These are phyloP conservation scores for Cutaneotrichosporon cavernicola DNA, from an alignment of 1,284 basidiomycete genomes.

Conservation along the genomic window DNA sequence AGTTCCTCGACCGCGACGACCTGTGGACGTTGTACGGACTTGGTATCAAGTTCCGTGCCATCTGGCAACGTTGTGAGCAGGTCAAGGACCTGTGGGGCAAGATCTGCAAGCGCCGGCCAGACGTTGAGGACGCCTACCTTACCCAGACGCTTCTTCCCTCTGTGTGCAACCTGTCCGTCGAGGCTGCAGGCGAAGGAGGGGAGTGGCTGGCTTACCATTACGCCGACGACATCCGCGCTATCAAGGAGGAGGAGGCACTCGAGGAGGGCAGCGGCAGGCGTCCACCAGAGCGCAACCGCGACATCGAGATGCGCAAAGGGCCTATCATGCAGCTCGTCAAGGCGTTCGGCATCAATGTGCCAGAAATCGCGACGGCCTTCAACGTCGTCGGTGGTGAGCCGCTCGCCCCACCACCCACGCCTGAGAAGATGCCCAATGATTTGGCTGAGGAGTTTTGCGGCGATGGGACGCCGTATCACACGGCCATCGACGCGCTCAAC, in stretches of 20 bases:
- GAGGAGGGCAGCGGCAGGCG: constrained; percentile 60
- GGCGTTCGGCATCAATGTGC: constrained; percentile 44
- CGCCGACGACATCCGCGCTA: constrained; percentile 60
- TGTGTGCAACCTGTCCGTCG: constrained; percentile 59
- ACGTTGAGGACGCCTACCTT: constrained; percentile 47
- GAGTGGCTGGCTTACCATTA: constrained; percentile 91
- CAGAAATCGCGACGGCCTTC: constrained; percentile 41
- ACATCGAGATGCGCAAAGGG: constrained; percentile 38
- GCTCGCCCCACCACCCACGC: constrained; percentile 39
- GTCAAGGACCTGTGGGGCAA: constrained; percentile 64
- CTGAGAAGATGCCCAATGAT: constrained; percentile 36
- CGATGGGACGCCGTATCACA: constrained; percentile 33
- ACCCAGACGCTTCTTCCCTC: constrained; percentile 38
- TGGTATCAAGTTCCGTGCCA: constrained; percentile 80
- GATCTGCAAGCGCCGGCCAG: constrained; percentile 43
- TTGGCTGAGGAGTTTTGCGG: constrained; percentile 51
- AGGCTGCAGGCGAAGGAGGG: constrained; percentile 84
- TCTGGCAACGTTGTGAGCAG: constrained; percentile 69
- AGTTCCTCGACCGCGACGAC: constrained; percentile 73
- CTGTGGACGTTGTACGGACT: constrained; percentile 84
- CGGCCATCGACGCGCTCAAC: constrained; percentile 39
- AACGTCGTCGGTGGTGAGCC: constrained; percentile 38
- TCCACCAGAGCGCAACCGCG: constrained; percentile 33
- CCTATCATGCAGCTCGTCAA: constrained; percentile 47
- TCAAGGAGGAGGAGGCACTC: constrained; percentile 65